A percentile compares a stretch with the other conserved stretches of the same genome.
phyloP scores from a whole-genome alignment of 768 basidiomycete genomes.

The Chalciporus piperatus region DNA sequence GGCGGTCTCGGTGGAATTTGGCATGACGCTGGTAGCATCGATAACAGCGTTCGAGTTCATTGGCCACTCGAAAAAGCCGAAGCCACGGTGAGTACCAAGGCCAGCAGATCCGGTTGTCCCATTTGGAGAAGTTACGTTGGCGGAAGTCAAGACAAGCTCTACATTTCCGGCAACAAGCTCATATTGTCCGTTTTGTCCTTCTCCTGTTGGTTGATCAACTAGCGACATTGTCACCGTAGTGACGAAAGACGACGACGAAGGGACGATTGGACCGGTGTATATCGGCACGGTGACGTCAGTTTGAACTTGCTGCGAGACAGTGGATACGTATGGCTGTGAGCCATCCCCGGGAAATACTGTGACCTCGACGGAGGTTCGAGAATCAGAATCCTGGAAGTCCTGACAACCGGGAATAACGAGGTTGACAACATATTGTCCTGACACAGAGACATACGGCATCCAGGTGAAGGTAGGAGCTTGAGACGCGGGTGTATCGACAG shows the following conservation, averaged over 20 bases:
- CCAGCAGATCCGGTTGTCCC: conserved; percentile 31
- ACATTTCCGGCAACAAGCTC: conserved; percentile 84
- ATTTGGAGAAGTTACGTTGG: conserved; percentile 40
- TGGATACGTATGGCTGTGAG: conserved; percentile 62
- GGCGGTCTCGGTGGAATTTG: conserved; percentile 68
- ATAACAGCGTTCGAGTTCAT: conserved; percentile 40
- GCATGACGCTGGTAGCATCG: conserved; percentile 60
- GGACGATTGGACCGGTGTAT: conserved; percentile 83
- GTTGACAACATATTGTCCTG: conserved; percentile 83
- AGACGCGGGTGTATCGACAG: conserved; percentile 58
- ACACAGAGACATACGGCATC: conserved; percentile 88
- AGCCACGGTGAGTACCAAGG: conserved; percentile 45
- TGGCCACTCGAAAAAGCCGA: conserved; percentile 92
- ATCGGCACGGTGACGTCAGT: conserved; percentile 62
- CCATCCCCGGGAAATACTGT: conserved; percentile 77
- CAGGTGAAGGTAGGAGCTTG: conserved; percentile 82
- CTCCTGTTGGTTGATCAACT: conserved; percentile 59
- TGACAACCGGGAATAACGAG: conserved; percentile 86
- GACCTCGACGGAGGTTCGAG: conserved; percentile 79
- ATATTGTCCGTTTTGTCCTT: conserved; percentile 64
- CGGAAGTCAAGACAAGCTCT: conserved; percentile 71
- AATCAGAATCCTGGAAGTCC: conserved; percentile 72
- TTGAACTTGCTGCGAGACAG: conserved; percentile 68
- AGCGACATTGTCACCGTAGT: conserved; percentile 75
- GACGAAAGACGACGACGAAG: conserved; percentile 66